A percentile compares a stretch with the other conserved stretches of the same genome.
Evolutionary conservation across 257 asterid species (phyloP).

Genomic region (Solanum corneliomulleri): DNA sequence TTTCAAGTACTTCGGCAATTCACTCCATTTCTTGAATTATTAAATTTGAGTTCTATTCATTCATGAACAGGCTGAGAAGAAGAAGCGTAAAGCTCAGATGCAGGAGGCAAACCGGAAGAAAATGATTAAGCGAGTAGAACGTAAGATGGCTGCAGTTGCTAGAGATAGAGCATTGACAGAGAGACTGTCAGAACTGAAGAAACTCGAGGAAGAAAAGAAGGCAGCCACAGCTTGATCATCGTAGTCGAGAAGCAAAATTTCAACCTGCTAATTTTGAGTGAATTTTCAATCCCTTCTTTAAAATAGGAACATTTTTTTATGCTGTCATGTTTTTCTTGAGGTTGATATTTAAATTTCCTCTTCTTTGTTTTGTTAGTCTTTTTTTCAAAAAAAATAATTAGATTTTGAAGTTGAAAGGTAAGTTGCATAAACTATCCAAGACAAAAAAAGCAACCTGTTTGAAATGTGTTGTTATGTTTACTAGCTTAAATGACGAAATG

Average conservation of each 20-base stretch:
- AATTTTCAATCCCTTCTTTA: not conserved
- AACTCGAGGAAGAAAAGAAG: constrained; percentile 73
- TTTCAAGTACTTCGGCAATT: not conserved
- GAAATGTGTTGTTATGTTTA: not conserved
- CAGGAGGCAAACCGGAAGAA: constrained; percentile 78
- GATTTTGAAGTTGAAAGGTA: not conserved
- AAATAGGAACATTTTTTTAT: not conserved
- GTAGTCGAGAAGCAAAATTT: not conserved
- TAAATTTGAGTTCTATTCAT: not conserved
- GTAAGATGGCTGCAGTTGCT: constrained; percentile 96
- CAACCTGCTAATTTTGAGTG: not conserved
- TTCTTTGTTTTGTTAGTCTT: not conserved
- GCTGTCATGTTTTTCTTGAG: too few relatives aligned
- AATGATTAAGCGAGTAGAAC: constrained; percentile 54
- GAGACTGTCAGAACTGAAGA: constrained; percentile 64
- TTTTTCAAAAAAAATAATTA: not conserved
- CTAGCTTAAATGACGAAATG: too few relatives aligned
- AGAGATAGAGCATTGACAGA: constrained; percentile 92
- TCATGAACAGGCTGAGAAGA: constrained; percentile 46
- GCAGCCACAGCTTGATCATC: constrained; percentile 19
- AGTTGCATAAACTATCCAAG: not conserved
- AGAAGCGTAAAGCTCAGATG: constrained; percentile 65
- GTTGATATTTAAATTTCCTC: too few relatives aligned
- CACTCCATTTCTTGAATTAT: not conserved
- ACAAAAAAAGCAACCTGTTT: not conserved